Evolutionary conservation across 495 filamentous ascomycete species (phyloP), one percentile per base, ranked within the genome.

Genomic region (Letharia columbiana): DNA sequence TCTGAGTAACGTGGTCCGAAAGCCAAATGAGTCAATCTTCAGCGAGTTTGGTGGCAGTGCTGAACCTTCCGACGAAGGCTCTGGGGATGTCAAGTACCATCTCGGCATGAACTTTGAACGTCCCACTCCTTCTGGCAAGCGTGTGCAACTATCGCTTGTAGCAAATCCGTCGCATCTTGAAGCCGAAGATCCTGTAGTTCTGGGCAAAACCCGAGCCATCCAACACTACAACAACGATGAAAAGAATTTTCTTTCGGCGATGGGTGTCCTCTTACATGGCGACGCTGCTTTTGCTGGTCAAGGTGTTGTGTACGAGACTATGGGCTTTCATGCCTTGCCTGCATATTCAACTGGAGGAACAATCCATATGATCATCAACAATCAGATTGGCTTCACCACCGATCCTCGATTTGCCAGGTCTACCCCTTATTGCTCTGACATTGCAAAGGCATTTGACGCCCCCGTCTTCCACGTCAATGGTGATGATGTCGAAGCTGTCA

Each of bases 341-440:
- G 89, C 88, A 52, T 98, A 96, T 81, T 96, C 93, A 33, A 98
- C 95, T 61, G 94, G 94, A 72, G 94, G 94, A 72, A 98, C 94
- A 61, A 91, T 98, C 75, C 94, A 98, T 79, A 81, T 98, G 69
- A 86, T 98, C 60, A 91, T 98, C 70, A 98, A 98, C 86, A 98
- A 98, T 84, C 94, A 98, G 82, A 98, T 98, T 75, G 94, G 94
- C 75, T 98, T 98, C 83, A 98, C 94, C 63, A 98, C 94, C n/a
- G 94, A 98, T 75, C 94, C 94, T 70, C 92, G 94, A 65, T 98
- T 93, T 75, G 85, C 94, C 71, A 91, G 94, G 70, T 98, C 94
- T 33, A 98, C 94, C 59, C 90, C 94, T 64, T 98, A 98, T 83
- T 98, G 94, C 80, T 96, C 94, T 23, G 94, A 98, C 77, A 96